These are phyloP conservation scores for Rubus idaeus DNA, from an alignment of 306 rosid species.

Conservation along the genomic window DNA sequence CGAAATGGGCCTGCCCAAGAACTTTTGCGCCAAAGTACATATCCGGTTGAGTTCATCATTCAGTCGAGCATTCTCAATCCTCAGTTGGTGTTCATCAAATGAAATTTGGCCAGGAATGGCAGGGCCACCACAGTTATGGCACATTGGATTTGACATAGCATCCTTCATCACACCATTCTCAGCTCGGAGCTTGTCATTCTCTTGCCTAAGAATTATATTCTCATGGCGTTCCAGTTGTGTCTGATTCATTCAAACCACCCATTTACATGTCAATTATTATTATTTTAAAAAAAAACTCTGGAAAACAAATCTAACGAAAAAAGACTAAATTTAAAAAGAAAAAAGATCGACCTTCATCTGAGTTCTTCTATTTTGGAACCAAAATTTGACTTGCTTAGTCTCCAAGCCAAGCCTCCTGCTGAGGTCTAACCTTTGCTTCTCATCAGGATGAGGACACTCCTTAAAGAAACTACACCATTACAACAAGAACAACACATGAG, in stretches of 20 bases:
- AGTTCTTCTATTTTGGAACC: conserved; percentile 94
- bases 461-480: conserved; percentile 65
- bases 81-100: conserved; percentile 72
- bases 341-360: conserved; percentile 74
- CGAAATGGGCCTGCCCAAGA: conserved; percentile 64
- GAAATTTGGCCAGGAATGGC: conserved; percentile 79
- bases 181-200: conserved; percentile 79
- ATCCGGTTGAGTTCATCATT: conserved; percentile 67
- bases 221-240: conserved; percentile 90
- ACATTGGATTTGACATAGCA: conserved; percentile 64
- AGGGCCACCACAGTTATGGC: conserved; percentile 76
- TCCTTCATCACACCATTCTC: conserved; percentile 74
- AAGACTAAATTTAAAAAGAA: background rate
- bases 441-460: conserved; percentile 93
- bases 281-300: background rate
- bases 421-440: conserved; percentile 83
- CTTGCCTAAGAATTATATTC: conserved; percentile 73
- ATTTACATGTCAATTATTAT: conserved; percentile 17
- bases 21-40: conserved; percentile 52
- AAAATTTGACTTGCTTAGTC: conserved; percentile 85
- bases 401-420: conserved; percentile 69
- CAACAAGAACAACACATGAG: conserved; percentile 4
- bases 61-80: conserved; percentile 77
- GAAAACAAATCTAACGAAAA: conserved; percentile 7
- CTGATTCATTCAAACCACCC: conserved; percentile 42